These are phyloP conservation scores for Anthostomella pinea DNA, from an alignment of 2,329 filamentous ascomycete genomes.

Conservation along the genomic window DNA sequence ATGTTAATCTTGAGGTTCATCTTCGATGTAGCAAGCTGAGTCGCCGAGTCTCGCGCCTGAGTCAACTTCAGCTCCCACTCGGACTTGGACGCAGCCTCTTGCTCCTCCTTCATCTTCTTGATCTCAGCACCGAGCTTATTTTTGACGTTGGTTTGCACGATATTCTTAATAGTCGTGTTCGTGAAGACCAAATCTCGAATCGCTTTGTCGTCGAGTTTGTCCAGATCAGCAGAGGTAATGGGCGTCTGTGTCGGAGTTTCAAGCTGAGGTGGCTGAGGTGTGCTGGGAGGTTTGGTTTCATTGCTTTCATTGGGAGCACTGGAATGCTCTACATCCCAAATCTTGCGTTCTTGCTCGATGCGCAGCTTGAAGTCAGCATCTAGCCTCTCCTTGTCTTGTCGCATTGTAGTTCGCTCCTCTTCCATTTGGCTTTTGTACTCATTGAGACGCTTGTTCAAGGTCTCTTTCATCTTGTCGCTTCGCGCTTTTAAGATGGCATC, in stretches of 20 bases:
- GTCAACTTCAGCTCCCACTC: conserved; percentile 53
- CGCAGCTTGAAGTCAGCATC: conserved; percentile 45
- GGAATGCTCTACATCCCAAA: conserved; percentile 27
- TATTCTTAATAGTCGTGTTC: conserved; percentile 56
- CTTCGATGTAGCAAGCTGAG: conserved; percentile 73
- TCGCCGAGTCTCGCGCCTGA: conserved; percentile 59
- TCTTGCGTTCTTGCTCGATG: conserved; percentile 30
- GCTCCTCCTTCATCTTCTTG: conserved; percentile 56
- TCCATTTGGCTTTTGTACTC: conserved; percentile 54
- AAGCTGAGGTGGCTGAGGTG: conserved; percentile 39
- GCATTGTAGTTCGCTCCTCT: conserved; percentile 53
- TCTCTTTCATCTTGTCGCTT: conserved; percentile 66
- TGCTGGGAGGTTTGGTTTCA: conserved; percentile 30
- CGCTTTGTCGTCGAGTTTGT: conserved; percentile 51
- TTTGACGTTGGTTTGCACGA: conserved; percentile 61
- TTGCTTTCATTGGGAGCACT: conserved; percentile 10
- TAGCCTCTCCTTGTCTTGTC: conserved; percentile 63
- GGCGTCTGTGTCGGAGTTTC: conserved; percentile 36
- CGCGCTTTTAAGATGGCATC: conserved; percentile 60
- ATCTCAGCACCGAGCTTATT: conserved; percentile 67
- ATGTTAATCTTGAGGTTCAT: conserved; percentile 73
- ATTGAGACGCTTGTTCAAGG: conserved; percentile 66
- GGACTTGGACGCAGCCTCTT: conserved; percentile 43
- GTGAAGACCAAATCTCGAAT: conserved; percentile 55
- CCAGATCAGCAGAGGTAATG: conserved; percentile 39